Conservation (phyloP, 1,284 basidiomycete species). For the Xerocomus minutiporus region DNA sequence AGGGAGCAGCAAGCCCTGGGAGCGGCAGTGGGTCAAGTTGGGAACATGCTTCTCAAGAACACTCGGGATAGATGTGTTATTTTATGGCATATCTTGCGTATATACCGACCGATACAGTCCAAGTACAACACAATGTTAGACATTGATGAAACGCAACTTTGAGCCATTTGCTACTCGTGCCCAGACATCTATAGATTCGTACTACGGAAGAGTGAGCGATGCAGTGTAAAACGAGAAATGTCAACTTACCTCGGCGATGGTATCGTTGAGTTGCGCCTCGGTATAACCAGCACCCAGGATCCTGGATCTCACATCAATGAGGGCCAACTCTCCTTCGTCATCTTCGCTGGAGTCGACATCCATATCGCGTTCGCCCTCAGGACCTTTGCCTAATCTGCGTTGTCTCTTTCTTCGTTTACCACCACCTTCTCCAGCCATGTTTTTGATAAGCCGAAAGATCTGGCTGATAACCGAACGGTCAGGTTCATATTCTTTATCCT, state of each 20-base stretch:
- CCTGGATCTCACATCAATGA: conserved; percentile 81
- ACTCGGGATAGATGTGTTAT: conserved; percentile 15
- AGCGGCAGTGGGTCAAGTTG: conserved; percentile 59
- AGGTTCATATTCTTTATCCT: conserved; percentile 60
- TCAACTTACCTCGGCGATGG: conserved; percentile 65
- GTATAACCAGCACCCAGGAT: conserved; percentile 86
- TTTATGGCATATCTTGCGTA: conserved; percentile 17
- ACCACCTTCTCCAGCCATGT: conserved; percentile 57
- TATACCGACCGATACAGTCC: conserved; percentile 13
- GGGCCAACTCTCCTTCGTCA: conserved; percentile 64
- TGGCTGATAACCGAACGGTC: conserved; percentile 79
- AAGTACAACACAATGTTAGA: conserved; percentile 13
- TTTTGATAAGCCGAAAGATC: conserved; percentile 87
- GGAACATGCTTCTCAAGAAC: conserved; percentile 60
- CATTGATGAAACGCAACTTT: conserved; percentile 58
- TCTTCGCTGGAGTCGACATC: conserved; percentile 58
- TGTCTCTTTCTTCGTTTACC: conserved; percentile 39
- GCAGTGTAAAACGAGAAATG: conserved; percentile 2
- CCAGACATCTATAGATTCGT: conserved; percentile 78
- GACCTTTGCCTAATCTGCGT: conserved; percentile 60
- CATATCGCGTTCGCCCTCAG: conserved; percentile 63
- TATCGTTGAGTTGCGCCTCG: conserved; percentile 84
- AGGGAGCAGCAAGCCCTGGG: conserved; percentile 38
- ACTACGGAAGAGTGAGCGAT: conserved; percentile 45
- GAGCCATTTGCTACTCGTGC: conserved; percentile 71